These are phyloP conservation scores for Telfairia occidentalis DNA, from an alignment of 331 rosid genomes.

Conservation along the genomic window DNA sequence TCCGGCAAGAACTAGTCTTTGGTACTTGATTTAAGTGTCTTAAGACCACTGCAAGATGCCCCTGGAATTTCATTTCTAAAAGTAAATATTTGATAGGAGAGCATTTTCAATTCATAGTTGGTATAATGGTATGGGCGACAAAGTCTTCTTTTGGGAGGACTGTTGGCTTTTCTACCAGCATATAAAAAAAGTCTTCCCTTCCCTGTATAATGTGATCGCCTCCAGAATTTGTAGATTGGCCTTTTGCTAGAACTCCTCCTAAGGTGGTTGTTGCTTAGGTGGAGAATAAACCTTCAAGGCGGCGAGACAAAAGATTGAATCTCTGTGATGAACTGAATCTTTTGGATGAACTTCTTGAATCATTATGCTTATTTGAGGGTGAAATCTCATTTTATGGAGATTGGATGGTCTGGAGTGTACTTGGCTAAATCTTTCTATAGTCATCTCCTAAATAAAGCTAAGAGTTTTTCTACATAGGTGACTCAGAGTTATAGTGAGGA, in stretches of 20 bases:
- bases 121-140: not conserved
- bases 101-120: not conserved
- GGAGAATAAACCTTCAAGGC: not conserved
- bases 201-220: not conserved
- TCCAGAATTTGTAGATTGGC: not conserved
- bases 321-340: not conserved
- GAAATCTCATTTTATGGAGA: not conserved
- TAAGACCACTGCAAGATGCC: not conserved
- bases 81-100: not conserved
- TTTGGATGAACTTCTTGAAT: not conserved
- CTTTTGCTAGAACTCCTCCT: not conserved
- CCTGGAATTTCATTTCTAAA: not conserved
- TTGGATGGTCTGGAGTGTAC: not conserved
- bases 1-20: not conserved
- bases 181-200: not conserved
- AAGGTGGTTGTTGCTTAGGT: not conserved
- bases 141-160: not conserved
- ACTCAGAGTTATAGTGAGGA: not conserved
- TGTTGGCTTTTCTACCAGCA: not conserved
- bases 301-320: not conserved
- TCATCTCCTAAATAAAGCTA: not conserved
- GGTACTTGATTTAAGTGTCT: not conserved
- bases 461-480: not conserved
- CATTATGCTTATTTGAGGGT: not conserved
- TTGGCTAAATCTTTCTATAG: not conserved